Evolutionary conservation across 495 filamentous ascomycete genomes (phyloP).

Genomic region (Darksidea phi): DNA sequence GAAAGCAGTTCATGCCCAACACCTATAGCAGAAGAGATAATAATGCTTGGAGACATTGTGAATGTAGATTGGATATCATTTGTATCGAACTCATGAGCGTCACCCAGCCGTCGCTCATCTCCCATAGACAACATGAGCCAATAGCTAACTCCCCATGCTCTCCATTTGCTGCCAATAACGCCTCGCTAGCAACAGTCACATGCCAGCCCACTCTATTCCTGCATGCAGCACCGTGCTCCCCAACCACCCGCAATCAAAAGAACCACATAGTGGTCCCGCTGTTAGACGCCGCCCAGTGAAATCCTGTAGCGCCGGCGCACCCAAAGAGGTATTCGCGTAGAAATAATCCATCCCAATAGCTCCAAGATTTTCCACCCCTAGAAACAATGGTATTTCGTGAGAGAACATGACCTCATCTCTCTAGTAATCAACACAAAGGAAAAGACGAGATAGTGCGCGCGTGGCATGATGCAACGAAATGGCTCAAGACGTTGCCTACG

Average conservation of each 20-base stretch:
- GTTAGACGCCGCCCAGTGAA: constrained; percentile 8
- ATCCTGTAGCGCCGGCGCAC: constrained; percentile 15
- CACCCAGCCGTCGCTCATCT: no score
- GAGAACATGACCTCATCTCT: constrained; percentile 21
- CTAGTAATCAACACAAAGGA: constrained; percentile 8
- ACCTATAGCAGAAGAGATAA: no score
- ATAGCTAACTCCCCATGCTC: no score
- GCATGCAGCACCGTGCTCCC: neutral
- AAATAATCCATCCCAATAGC: neutral
- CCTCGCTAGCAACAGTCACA: no score
- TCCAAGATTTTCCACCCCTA: constrained; percentile 19
- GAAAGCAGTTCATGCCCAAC: no score
- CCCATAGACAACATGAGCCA: no score
- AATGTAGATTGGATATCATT: no score
- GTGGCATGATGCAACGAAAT: neutral
- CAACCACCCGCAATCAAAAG: neutral
- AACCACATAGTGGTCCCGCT: neutral
- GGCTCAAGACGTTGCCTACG: neutral
- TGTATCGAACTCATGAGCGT: no score
- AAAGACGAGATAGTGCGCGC: constrained; percentile 10
- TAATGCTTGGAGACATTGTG: no score
- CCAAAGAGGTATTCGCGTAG: constrained; percentile 18
- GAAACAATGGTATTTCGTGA: constrained; percentile 24
- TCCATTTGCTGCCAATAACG: no score
- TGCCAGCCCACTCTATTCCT: no score